Evolutionary conservation across 2,329 filamentous ascomycete species (phyloP).

Genomic region (Trichoderma sp.): DNA sequence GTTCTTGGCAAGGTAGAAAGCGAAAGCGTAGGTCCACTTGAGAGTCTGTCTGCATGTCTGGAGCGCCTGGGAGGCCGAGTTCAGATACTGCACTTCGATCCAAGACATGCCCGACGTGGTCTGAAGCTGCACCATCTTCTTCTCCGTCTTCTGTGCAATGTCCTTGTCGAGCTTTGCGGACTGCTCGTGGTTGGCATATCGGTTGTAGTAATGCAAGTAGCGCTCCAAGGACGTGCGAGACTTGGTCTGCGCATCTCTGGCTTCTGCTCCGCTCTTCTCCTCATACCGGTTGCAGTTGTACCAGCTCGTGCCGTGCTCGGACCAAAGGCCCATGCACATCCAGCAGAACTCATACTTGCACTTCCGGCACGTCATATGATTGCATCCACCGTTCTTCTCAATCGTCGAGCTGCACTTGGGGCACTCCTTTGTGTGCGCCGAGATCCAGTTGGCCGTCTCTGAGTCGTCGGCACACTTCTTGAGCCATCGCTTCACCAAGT

Average conservation of each 20-base stretch:
- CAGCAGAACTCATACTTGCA: slow-evolving; percentile 98
- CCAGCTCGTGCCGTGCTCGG: slow-evolving; percentile 97
- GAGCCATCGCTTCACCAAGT: slow-evolving; percentile 89
- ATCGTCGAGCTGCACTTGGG: slow-evolving; percentile 96
- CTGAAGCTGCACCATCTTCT: slow-evolving; percentile 98
- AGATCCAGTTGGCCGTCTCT: slow-evolving; percentile 99
- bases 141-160: slow-evolving; percentile 93
- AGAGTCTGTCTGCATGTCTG: slow-evolving; percentile 97
- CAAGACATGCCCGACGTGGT: slow-evolving; percentile 94
- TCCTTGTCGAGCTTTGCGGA: slow-evolving; percentile 96
- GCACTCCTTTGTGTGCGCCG: slow-evolving; percentile 97
- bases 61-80: slow-evolving; percentile 87
- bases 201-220: slow-evolving; percentile 99
- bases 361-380: slow-evolving; percentile 97
- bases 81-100: slow-evolving; percentile 98
- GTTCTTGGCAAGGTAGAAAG: slow-evolving; percentile 94
- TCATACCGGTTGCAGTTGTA: slow-evolving; percentile 99
- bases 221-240: slow-evolving; percentile 88
- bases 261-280: slow-evolving; percentile 90
- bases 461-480: slow-evolving; percentile 99
- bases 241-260: slow-evolving; percentile 87
- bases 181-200: slow-evolving; percentile 98
- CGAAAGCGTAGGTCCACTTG: slow-evolving; percentile 99
- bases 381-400: slow-evolving; percentile 97
- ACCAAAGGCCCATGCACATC: slow-evolving; percentile 99